phyloP scores from a whole-genome alignment of 106 monocot genomes.

The Acorus gramineus region DNA sequence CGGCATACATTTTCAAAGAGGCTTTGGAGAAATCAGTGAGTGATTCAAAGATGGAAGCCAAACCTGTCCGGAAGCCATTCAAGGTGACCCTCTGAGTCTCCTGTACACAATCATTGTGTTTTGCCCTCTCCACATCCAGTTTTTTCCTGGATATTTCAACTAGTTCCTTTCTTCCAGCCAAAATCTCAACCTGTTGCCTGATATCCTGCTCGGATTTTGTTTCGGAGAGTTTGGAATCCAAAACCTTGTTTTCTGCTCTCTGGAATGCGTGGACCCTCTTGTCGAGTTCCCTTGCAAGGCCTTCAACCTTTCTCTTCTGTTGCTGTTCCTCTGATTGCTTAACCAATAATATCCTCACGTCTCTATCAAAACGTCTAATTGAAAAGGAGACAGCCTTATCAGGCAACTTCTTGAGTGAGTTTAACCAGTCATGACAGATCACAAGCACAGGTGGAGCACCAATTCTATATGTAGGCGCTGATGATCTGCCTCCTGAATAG shows the following conservation, averaged over 20 bases:
- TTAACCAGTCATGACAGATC: conserved; percentile 66
- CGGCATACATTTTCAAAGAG: conserved; percentile 46
- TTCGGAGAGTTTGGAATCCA: conserved; percentile 67
- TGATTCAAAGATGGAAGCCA: conserved; percentile 52
- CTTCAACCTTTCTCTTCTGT: conserved; percentile 86
- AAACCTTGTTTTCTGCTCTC: conserved; percentile 53
- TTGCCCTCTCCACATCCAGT: conserved; percentile 62
- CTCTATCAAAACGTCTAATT: conserved; percentile 58
- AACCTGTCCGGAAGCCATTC: conserved; percentile 64
- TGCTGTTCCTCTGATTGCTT: conserved; percentile 91
- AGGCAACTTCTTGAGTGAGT: conserved; percentile 39
- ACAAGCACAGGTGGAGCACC: conserved; percentile 46
- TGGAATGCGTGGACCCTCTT: conserved; percentile 38
- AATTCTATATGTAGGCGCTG: conserved; percentile 14
- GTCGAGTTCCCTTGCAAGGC: conserved; percentile 71
- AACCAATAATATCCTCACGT: conserved; percentile 50
- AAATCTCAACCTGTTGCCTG: conserved; percentile 39
- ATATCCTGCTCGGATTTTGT: conserved; percentile 43
- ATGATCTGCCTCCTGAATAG: conserved; percentile 35
- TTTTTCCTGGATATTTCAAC: conserved; percentile 41
- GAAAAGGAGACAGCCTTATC: conserved; percentile 43
- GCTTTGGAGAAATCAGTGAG: conserved; percentile 66
- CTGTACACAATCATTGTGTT: conserved; percentile 66
- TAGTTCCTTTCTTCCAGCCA: conserved; percentile 52
- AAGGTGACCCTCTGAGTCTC: conserved; percentile 63